Conservation (phyloP, 805 yeast species). For the Candida vartiovaarae region DNA sequence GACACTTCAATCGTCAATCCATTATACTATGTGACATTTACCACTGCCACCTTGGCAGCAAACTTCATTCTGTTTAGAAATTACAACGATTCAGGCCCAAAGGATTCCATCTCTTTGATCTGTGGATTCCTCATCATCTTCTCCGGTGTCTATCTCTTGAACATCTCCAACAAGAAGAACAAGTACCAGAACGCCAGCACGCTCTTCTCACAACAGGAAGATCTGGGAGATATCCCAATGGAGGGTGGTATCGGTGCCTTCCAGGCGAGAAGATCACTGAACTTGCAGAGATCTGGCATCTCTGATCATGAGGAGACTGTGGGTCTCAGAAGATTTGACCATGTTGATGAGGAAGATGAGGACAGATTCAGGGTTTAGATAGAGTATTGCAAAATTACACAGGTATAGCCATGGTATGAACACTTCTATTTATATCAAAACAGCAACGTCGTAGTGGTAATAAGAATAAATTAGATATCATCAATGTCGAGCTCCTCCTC, state of each 20-base stretch:
- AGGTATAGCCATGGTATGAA: too few species aligned
- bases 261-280: constrained; percentile 73
- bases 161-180: constrained; percentile 63
- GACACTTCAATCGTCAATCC: constrained; percentile 92
- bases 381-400: too few species aligned
- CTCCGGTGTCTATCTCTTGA: constrained; percentile 78
- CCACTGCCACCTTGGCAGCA: constrained; percentile 80
- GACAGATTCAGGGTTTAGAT: constrained; percentile 22
- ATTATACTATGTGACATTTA: constrained; percentile 82
- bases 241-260: constrained; percentile 78
- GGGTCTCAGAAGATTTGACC: constrained; percentile 51
- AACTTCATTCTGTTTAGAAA: constrained; percentile 83
- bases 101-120: constrained; percentile 71
- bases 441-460: too few species aligned
- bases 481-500: constrained; percentile 79
- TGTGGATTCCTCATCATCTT: constrained; percentile 85
- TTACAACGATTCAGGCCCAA: constrained; percentile 75
- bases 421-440: too few species aligned
- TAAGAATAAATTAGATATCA: constrained; percentile 51
- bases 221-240: constrained; percentile 65
- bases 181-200: constrained; percentile 31
- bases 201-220: constrained; percentile 41
- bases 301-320: constrained; percentile 41
- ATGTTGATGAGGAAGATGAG: constrained; percentile 25
- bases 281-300: constrained; percentile 40